Conservation (phyloP, 2,329 filamentous ascomycete genomes). For the Xylariomycetidae sp. region DNA sequence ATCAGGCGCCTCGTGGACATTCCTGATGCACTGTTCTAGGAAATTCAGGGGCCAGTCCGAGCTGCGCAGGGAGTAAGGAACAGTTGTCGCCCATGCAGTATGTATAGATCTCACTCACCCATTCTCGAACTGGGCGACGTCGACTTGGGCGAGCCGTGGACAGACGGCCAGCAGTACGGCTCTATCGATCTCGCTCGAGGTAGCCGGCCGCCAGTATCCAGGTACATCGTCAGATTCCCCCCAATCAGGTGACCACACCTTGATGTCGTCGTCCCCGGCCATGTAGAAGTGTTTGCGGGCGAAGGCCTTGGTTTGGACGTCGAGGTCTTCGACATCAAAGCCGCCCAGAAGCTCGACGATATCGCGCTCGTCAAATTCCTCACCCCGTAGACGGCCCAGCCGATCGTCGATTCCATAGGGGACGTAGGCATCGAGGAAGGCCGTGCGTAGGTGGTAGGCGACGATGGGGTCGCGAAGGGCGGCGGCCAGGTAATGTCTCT, state of each 20-base stretch:
- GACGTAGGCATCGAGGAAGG: neutral
- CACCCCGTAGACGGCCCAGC: neutral
- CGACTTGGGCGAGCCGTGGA: neutral
- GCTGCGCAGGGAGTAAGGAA: neutral
- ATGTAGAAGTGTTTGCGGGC: constrained; percentile 1
- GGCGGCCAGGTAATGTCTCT: neutral
- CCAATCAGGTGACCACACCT: neutral
- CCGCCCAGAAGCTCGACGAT: neutral
- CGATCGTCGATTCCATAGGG: neutral
- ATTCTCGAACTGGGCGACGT: neutral
- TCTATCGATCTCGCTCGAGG: neutral
- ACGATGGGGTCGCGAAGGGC: constrained; percentile 1
- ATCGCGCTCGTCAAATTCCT: neutral
- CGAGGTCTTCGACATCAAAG: neutral
- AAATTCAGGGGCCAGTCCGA: neutral
- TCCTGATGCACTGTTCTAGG: neutral
- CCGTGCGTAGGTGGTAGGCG: neutral
- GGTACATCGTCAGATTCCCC: neutral
- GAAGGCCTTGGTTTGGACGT: neutral
- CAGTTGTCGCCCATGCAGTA: neutral
- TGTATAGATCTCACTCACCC: neutral
- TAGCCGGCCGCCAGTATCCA: neutral
- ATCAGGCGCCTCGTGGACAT: neutral
- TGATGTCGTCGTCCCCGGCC: neutral
- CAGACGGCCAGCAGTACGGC: constrained; percentile 1